Evolutionary conservation across 495 filamentous ascomycete genomes (phyloP).

Genomic region (Aspergillus affinis): DNA sequence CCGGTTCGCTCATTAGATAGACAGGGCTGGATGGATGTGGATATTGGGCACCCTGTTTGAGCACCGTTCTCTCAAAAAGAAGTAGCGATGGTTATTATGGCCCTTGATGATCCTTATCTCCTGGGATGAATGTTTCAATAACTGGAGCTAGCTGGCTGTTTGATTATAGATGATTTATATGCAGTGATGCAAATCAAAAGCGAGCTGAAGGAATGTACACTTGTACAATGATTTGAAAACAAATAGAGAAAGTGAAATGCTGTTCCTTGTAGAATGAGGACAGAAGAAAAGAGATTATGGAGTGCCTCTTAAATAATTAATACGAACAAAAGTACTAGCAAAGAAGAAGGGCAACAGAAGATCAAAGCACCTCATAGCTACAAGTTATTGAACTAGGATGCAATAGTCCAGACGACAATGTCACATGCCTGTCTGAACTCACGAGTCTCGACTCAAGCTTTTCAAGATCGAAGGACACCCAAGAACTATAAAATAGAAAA

Average conservation of each 20-base stretch:
- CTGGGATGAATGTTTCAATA: neutral
- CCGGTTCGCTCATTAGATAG: conserved; percentile 26
- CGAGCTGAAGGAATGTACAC: no score
- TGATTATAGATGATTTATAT: neutral
- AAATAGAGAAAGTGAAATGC: no score
- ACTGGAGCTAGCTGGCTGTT: neutral
- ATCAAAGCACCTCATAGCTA: no score
- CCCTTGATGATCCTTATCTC: neutral
- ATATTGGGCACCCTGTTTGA: neutral
- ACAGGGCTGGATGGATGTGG: neutral
- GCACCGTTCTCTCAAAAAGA: neutral
- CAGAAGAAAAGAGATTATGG: no score
- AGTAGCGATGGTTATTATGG: neutral
- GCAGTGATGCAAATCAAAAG: neutral
- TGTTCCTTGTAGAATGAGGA: no score
- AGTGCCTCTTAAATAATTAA: no score
- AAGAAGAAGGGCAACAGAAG: no score
- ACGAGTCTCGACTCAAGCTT: neutral
- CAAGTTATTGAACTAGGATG: neutral
- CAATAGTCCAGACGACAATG: neutral
- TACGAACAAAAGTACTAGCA: no score
- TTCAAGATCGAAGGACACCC: neutral
- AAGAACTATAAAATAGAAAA: neutral
- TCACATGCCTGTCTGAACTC: neutral
- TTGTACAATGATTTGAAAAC: no score